These are phyloP conservation scores for Cochlearia excelsa DNA, from an alignment of 345 rosid species.

Conservation along the genomic window DNA sequence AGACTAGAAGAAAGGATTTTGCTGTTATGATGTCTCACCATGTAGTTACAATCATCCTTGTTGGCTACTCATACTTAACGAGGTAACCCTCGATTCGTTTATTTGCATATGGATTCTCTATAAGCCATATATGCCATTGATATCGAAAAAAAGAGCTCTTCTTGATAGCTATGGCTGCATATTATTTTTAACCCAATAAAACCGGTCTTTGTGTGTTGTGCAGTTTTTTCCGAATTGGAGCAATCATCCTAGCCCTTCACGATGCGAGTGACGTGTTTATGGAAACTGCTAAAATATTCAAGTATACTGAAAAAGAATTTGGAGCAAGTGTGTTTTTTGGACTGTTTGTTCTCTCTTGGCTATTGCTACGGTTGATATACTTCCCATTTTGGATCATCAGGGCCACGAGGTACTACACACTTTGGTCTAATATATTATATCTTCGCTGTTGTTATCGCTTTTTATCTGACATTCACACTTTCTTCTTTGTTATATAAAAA, in stretches of 20 bases:
- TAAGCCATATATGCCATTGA: too few species aligned
- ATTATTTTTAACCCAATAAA: neutral
- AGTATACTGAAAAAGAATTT: slow-evolving; percentile 69
- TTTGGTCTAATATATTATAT: neutral
- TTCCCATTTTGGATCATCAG: slow-evolving; percentile 86
- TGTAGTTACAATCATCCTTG: slow-evolving; percentile 71
- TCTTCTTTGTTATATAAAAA: slow-evolving; percentile 32
- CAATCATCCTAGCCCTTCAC: slow-evolving; percentile 73
- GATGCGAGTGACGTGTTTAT: slow-evolving; percentile 80
- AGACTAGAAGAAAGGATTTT: slow-evolving; percentile 80
- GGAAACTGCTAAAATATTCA: slow-evolving; percentile 84
- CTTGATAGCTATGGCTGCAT: neutral
- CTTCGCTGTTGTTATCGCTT: slow-evolving; percentile 5
- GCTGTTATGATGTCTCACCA: slow-evolving; percentile 96
- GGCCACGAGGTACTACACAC: slow-evolving; percentile 49
- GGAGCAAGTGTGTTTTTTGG: slow-evolving; percentile 84
- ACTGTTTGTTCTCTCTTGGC: slow-evolving; percentile 79
- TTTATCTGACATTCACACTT: slow-evolving; percentile 11
- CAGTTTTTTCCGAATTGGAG: slow-evolving; percentile 75
- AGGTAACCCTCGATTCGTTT: slow-evolving; percentile 43
- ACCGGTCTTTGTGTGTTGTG: neutral
- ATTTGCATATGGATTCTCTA: neutral
- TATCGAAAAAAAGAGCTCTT: neutral
- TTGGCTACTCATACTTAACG: slow-evolving; percentile 64
- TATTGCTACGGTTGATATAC: slow-evolving; percentile 63